A percentile compares a stretch with the other conserved stretches of the same genome.
Conservation (phyloP, 495 filamentous ascomycete species). For the Antarctomyces pellizariae region DNA sequence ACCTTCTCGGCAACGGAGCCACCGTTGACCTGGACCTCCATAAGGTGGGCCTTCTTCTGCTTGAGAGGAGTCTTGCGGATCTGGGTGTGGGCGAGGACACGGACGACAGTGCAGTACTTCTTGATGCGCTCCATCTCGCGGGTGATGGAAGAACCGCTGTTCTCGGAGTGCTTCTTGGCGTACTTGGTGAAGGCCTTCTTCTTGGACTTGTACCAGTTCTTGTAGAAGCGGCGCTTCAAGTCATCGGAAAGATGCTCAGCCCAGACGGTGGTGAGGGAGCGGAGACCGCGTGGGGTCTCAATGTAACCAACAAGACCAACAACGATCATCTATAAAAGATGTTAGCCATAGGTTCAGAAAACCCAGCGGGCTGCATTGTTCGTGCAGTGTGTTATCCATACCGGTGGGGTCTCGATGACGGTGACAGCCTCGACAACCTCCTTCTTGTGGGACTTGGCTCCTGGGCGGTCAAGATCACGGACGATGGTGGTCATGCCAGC, state of each 20-base stretch:
- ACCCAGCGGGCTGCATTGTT: slow-evolving; percentile 36
- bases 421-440: slow-evolving; percentile 98
- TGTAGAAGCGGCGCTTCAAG: slow-evolving; percentile 99
- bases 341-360: slow-evolving; percentile 35
- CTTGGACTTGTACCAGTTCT: slow-evolving; percentile 99
- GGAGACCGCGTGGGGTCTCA: slow-evolving; percentile 98
- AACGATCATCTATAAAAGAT: slow-evolving; percentile 69
- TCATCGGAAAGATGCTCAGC: slow-evolving; percentile 97
- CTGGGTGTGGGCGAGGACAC: slow-evolving; percentile 97
- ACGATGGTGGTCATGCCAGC: slow-evolving; percentile 99
- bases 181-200: slow-evolving; percentile 99
- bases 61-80: slow-evolving; percentile 97
- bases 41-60: slow-evolving; percentile 99
- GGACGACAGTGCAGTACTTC: slow-evolving; percentile 99
- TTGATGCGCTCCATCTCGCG: slow-evolving; percentile 98
- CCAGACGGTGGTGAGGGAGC: slow-evolving; percentile 98
- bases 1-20: slow-evolving; percentile 90
- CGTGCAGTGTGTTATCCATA: too few relatives aligned
- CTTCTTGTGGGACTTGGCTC: slow-evolving; percentile 99
- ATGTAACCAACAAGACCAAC: slow-evolving; percentile 99
- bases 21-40: slow-evolving; percentile 99
- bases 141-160: slow-evolving; percentile 65
- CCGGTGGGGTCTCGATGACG: slow-evolving; percentile 98
- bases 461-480: slow-evolving; percentile 96
- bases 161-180: slow-evolving; percentile 97